A percentile compares a stretch with the other conserved stretches of the same genome.
Conservation (phyloP, 257 asterid genomes). For the Rhazya stricta region DNA sequence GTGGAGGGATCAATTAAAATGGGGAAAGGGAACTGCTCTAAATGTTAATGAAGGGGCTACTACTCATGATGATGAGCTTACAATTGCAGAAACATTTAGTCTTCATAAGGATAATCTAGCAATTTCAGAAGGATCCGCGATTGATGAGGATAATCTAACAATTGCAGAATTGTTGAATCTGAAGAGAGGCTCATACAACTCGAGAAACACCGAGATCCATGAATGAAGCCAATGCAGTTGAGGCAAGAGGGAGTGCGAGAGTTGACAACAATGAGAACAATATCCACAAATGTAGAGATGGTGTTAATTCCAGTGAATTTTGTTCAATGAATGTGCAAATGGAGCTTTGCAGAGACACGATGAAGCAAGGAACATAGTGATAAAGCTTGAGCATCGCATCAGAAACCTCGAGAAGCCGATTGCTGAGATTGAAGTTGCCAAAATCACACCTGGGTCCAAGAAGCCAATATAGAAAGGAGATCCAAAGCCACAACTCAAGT, state of each 20-base stretch:
- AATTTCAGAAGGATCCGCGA: not conserved
- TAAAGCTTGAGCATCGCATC: too few species aligned
- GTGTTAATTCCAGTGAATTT: not conserved
- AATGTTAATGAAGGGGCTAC: not conserved
- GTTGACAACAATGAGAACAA: not conserved
- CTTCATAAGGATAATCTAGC: not conserved
- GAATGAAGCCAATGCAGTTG: not conserved
- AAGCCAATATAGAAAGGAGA: too few species aligned
- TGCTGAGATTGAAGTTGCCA: not conserved
- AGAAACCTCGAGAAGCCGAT: not conserved
- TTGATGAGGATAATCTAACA: not conserved
- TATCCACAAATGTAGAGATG: not conserved
- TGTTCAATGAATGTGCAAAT: not conserved
- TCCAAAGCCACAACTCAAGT: too few species aligned
- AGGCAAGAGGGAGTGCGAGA: not conserved
- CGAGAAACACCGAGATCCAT: not conserved
- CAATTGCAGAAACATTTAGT: not conserved
- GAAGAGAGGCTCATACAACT: not conserved
- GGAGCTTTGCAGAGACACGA: too few species aligned
- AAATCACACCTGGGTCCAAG: too few species aligned
- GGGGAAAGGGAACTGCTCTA: not conserved
- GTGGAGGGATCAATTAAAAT: constrained; percentile 7
- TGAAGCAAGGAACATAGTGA: too few species aligned
- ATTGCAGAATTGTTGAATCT: not conserved
- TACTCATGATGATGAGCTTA: not conserved